Base-by-base conservation (phyloP, 2,329 filamentous ascomycete species). In the Pseudonectria foliicola region DNA sequence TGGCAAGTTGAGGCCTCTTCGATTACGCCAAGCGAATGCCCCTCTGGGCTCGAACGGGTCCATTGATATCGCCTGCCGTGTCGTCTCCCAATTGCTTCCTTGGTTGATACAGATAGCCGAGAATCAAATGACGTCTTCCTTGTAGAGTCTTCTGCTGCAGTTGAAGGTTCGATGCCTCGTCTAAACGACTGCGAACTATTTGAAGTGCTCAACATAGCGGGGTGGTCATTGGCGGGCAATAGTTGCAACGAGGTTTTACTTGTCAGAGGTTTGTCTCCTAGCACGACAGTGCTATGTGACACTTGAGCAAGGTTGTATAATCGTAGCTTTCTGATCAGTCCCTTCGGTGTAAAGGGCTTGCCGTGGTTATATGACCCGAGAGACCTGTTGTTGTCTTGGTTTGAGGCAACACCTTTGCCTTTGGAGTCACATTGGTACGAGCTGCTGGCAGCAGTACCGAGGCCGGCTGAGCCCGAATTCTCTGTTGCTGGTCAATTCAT, bases 11-110 rank as follows among this genome's bases (percentile, higher is more conserved):
- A 40, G n/a, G 46, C 43, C 33, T 63, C 60, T 8, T 56, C 53
- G 14, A 64, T 63, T 23, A 59, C 63, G 13, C 50, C 53, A 21
- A 64, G 40, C 7, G 50, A 49, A 18, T 47, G 48, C 4, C 55
- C 56, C 35, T 61, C 59, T 5, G 59, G 59, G 13, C 53, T 62
- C 8, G 60, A 61, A 28, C 53, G 53, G n/a, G 56, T 57, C 53
- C 60, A 60, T 8, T 52, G 57, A 29, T 55, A 53, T 34, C 55
- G 47, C 14, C 57, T 50, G 31, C 48, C 57, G 23, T 47, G 44
- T 27, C 49, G 48, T 34, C 50, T 52, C 21, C 45, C 49, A 18
- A 43, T 23, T 15, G 40, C 42, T 24, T 45, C 44, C 30, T 50
- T 52, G 16, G 45, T 42, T 4, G 42, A 39, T 4, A 44, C 35